Evolutionary conservation across 306 rosid genomes (phyloP).

Genomic region (Cucumis melo): DNA sequence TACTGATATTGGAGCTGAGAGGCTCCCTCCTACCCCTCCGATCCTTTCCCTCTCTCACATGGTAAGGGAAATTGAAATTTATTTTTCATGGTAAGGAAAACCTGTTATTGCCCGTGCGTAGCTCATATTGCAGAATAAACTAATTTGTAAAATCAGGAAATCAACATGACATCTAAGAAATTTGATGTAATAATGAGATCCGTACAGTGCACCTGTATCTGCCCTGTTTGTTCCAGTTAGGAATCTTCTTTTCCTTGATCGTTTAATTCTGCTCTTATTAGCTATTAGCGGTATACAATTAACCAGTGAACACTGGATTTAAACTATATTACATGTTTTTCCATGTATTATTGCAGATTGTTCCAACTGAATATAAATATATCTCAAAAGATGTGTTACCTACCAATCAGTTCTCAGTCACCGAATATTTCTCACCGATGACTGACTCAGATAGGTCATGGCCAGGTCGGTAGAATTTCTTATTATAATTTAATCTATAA

Average conservation of each 20-base stretch:
- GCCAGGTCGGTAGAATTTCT: constrained; percentile 59
- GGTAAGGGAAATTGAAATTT: not conserved
- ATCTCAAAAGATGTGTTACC: constrained; percentile 80
- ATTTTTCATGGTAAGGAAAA: not conserved
- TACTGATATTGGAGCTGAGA: not conserved
- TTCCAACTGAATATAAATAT: constrained; percentile 86
- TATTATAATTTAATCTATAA: not conserved
- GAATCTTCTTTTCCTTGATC: not conserved
- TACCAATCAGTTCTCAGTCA: constrained; percentile 92
- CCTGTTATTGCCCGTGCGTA: not conserved
- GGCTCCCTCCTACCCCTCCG: not conserved
- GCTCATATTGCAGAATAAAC: not conserved
- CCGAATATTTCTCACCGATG: constrained; percentile 90
- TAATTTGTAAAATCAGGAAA: not conserved
- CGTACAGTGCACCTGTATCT: not conserved
- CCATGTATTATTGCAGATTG: constrained; percentile 49
- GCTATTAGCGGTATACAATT: not conserved
- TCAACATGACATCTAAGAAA: not conserved
- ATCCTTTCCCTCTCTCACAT: not conserved
- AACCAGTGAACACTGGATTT: not conserved
- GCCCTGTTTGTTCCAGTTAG: not conserved
- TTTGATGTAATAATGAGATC: not conserved
- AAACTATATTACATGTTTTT: not conserved
- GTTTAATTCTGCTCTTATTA: not conserved
- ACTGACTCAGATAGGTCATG: constrained; percentile 58